These are phyloP conservation scores for Henningerozyma blattae DNA, from an alignment of 805 yeast genomes.

Conservation along the genomic window DNA sequence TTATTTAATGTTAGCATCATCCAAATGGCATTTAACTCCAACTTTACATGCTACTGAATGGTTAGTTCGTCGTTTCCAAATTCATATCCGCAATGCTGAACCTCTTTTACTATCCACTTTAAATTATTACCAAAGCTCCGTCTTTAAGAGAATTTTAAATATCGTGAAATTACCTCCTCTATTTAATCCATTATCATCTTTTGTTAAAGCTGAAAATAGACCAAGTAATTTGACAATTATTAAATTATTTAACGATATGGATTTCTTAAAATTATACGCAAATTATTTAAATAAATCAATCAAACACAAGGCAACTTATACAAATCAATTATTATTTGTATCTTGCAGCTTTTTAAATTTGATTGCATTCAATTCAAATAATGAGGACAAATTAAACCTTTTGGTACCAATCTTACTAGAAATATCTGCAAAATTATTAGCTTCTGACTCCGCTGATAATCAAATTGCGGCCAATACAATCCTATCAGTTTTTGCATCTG, in stretches of 20 bases:
- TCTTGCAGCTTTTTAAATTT: constrained; percentile 56
- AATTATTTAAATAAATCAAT: constrained; percentile 35
- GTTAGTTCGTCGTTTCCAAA: constrained; percentile 84
- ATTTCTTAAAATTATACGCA: constrained; percentile 55
- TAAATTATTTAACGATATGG: constrained; percentile 62
- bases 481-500: constrained; percentile 63
- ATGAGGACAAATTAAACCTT: constrained; percentile 33
- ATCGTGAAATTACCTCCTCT: constrained; percentile 69
- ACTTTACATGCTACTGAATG: constrained; percentile 83
- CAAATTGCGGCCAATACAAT: constrained; percentile 79
- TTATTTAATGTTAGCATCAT: constrained; percentile 62
- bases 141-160: constrained; percentile 65
- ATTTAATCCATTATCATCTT: constrained; percentile 58
- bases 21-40: constrained; percentile 64
- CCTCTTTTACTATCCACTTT: constrained; percentile 54
- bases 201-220: constrained; percentile 46
- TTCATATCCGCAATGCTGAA: constrained; percentile 74
- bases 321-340: constrained; percentile 66
- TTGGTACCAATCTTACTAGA: constrained; percentile 48
- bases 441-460: constrained; percentile 39
- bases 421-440: constrained; percentile 42
- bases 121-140: constrained; percentile 67
- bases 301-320: constrained; percentile 44
- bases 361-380: constrained; percentile 41
- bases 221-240: constrained; percentile 62